These are phyloP conservation scores for Botrytis medusae DNA, from an alignment of 2,329 filamentous ascomycete genomes.

Conservation along the genomic window DNA sequence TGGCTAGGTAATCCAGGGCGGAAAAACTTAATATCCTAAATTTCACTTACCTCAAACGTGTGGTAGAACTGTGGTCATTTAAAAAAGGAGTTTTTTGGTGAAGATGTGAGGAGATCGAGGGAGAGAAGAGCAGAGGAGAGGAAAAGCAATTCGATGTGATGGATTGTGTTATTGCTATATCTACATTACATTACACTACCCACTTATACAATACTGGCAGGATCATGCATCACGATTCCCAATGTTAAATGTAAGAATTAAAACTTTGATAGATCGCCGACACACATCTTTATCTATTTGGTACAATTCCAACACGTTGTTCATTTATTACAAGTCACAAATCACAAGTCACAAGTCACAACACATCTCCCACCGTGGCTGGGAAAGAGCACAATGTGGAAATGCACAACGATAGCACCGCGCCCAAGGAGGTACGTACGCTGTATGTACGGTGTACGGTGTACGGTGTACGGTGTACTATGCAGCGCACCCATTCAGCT, in stretches of 20 bases:
- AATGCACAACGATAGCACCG: too few species aligned
- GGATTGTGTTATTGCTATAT: too few species aligned
- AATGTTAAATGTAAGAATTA: fast-evolving
- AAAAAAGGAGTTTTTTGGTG: too few species aligned
- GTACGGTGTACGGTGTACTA: too few species aligned
- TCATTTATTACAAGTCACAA: not conserved
- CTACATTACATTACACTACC: too few species aligned
- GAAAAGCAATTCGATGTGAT: not conserved
- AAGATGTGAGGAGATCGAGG: too few species aligned
- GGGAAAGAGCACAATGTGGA: not conserved
- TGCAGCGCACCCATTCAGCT: not conserved
- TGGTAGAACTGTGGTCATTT: too few species aligned
- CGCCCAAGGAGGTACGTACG: too few species aligned
- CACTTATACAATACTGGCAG: not conserved
- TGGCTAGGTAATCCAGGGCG: not conserved
- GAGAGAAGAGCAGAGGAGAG: too few species aligned
- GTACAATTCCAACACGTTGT: not conserved
- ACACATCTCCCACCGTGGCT: not conserved
- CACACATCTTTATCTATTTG: not conserved
- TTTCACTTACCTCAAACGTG: not conserved
- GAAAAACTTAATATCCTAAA: not conserved
- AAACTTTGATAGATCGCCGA: not conserved
- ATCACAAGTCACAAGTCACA: too few species aligned
- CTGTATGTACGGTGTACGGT: too few species aligned
- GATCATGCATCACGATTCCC: not conserved